These are phyloP conservation scores for Pythium vanterpoolii DNA, from an alignment of 352 stramenopile genomes.

Conservation along the genomic window DNA sequence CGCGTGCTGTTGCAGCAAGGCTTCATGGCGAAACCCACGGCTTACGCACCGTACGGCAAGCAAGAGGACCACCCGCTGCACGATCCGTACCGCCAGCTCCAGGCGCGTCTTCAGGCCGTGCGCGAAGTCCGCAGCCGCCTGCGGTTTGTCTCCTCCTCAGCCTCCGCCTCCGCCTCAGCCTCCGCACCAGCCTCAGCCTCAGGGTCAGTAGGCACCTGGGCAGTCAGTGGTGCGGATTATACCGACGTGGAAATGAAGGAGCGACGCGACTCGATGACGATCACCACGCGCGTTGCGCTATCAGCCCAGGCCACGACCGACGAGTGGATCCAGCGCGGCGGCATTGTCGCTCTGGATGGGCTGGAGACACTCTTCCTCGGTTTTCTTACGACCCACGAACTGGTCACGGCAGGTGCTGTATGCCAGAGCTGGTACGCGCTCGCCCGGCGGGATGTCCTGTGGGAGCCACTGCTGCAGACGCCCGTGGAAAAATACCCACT, in stretches of 20 bases:
- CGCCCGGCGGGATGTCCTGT: slow-evolving; percentile 54
- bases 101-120: slow-evolving; percentile 59
- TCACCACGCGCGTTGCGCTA: slow-evolving; percentile 55
- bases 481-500: slow-evolving; percentile 61
- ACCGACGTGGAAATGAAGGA: slow-evolving; percentile 4
- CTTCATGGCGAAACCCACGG: slow-evolving; percentile 61
- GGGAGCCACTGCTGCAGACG: slow-evolving; percentile 64
- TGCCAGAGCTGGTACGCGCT: slow-evolving; percentile 57
- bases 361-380: slow-evolving; percentile 62
- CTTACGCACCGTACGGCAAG: slow-evolving; percentile 51
- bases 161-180: neutral
- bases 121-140: slow-evolving; percentile 45
- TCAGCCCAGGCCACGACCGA: slow-evolving; percentile 24
- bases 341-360: slow-evolving; percentile 50
- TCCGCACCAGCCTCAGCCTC: neutral
- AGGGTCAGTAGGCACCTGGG: neutral
- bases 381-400: slow-evolving; percentile 46
- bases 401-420: slow-evolving; percentile 43
- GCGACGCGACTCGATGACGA: slow-evolving; percentile 36
- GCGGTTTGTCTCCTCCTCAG: slow-evolving; percentile 28
- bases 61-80: slow-evolving; percentile 59
- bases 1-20: slow-evolving; percentile 43
- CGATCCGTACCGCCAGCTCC: slow-evolving; percentile 47
- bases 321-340: slow-evolving; percentile 16
- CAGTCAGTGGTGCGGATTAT: no score